A percentile compares a stretch with the other conserved stretches of the same genome.
These are phyloP conservation scores for Geranium rotundifolium DNA, from an alignment of 345 rosid species.

Conservation along the genomic window DNA sequence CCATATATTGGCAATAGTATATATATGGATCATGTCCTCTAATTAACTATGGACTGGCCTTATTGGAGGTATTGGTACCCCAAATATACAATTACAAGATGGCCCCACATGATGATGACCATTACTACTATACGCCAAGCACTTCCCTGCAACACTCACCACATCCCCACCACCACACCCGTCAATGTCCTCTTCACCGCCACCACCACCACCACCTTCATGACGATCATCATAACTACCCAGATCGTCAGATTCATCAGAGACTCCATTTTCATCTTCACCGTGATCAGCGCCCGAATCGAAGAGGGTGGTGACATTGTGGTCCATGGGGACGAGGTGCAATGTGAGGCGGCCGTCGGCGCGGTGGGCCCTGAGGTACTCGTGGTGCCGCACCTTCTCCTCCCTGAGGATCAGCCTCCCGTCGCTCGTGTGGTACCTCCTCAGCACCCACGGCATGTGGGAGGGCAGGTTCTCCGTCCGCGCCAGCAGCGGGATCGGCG, in stretches of 20 bases:
- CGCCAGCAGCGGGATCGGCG: constrained; percentile 31
- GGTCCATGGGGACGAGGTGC: constrained; percentile 27
- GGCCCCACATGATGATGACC: too few relatives aligned
- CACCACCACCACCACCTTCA: neutral
- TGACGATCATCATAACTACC: neutral
- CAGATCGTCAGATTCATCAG: too few relatives aligned
- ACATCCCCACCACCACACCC: constrained; percentile 2
- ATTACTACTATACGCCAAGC: neutral
- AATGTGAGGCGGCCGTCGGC: constrained; percentile 33
- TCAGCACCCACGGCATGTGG: constrained; percentile 35
- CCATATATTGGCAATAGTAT: too few relatives aligned
- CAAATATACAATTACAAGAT: neutral
- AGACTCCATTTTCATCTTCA: too few relatives aligned
- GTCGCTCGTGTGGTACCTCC: constrained; percentile 19
- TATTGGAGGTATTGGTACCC: constrained; percentile 10
- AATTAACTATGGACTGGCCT: constrained; percentile 4
- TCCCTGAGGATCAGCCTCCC: constrained; percentile 35
- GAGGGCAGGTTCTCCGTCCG: constrained; percentile 26
- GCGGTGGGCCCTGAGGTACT: constrained; percentile 31
- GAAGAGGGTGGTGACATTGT: too few relatives aligned
- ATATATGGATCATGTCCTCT: too few relatives aligned
- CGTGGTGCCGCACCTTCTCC: constrained; percentile 34
- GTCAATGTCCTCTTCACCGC: neutral
- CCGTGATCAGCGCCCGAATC: too few relatives aligned
- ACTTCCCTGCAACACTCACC: constrained; percentile 6